A percentile compares a stretch with the other conserved stretches of the same genome.
Conservation (phyloP, 441 rosid genomes). For the Eutrema salsugineum region DNA sequence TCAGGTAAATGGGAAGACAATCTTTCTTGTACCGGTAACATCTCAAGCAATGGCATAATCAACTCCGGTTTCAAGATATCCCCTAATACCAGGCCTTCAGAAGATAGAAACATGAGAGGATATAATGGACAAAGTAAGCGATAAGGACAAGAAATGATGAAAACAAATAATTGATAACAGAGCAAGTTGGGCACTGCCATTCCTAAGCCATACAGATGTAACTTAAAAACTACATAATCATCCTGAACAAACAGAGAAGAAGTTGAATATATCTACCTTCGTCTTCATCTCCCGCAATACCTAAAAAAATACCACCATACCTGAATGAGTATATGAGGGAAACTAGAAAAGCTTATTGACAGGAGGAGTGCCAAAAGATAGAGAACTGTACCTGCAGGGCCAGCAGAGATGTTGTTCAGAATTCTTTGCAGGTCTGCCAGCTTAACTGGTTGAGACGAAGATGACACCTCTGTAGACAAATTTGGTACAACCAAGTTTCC, state of each 20-base stretch:
- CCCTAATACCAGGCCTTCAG: constrained; percentile 71
- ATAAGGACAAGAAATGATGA: background rate
- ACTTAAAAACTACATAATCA: no score
- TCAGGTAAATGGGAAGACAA: constrained; percentile 78
- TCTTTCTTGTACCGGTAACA: constrained; percentile 59
- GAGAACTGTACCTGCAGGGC: constrained; percentile 55
- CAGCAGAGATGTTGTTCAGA: constrained; percentile 60
- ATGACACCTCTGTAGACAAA: constrained; percentile 63
- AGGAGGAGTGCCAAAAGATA: background rate
- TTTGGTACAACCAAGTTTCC: constrained; percentile 71
- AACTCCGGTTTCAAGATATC: constrained; percentile 88
- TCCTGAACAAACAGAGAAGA: no score
- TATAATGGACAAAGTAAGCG: background rate
- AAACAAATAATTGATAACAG: background rate
- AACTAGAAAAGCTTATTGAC: constrained; percentile 3
- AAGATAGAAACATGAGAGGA: constrained; percentile 3
- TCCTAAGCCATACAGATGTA: background rate
- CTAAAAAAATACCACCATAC: constrained; percentile 44
- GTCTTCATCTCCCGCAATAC: constrained; percentile 59
- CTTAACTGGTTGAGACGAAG: constrained; percentile 85
- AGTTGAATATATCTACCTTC: constrained; percentile 50
- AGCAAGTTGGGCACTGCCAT: background rate
- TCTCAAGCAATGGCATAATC: constrained; percentile 83
- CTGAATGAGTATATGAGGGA: constrained; percentile 18
- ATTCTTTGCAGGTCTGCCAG: constrained; percentile 90